Conservation (phyloP, 164 flowering plant species). For the Taxillus chinensis region DNA sequence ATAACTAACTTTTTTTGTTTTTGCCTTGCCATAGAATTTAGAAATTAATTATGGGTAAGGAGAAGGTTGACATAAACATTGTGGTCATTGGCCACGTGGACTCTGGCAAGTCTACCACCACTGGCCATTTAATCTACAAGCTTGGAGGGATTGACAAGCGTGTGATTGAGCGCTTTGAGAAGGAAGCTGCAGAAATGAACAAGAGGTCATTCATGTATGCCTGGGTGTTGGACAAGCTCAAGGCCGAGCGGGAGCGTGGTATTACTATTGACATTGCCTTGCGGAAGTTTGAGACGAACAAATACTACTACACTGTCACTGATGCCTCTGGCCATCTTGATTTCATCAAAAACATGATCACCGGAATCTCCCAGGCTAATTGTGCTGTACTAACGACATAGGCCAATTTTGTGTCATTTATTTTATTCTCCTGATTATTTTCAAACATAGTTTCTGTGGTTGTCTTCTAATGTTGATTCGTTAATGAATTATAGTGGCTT, state of each 20-base stretch:
- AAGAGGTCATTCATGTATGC: conserved; percentile 2
- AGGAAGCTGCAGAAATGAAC: conserved; percentile 5
- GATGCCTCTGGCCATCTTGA: no score
- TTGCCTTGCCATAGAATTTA: no score
- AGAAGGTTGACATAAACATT: no score
- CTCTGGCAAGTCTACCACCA: no score
- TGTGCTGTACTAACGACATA: no score
- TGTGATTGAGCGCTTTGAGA: conserved; percentile 1
- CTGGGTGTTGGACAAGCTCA: conserved; percentile 3
- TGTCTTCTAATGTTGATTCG: not conserved
- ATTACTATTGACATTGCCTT: conserved; percentile 3
- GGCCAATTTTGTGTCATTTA: no score
- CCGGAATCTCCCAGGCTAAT: no score
- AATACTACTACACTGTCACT: no score
- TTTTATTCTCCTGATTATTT: not conserved
- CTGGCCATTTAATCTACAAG: conserved; percentile 1
- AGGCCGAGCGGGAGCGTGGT: conserved; percentile 2
- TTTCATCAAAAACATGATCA: no score
- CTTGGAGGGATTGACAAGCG: conserved; percentile 1
- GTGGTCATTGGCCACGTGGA: no score
- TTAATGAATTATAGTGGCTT: not conserved
- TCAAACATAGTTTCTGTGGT: not conserved
- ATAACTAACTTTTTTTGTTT: no score
- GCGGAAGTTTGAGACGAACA: conserved; percentile 3
- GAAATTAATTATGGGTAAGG: no score